Evolutionary conservation across 129 eudicot genomes (phyloP).

Genomic region (Gnaphalium uliginosum): DNA sequence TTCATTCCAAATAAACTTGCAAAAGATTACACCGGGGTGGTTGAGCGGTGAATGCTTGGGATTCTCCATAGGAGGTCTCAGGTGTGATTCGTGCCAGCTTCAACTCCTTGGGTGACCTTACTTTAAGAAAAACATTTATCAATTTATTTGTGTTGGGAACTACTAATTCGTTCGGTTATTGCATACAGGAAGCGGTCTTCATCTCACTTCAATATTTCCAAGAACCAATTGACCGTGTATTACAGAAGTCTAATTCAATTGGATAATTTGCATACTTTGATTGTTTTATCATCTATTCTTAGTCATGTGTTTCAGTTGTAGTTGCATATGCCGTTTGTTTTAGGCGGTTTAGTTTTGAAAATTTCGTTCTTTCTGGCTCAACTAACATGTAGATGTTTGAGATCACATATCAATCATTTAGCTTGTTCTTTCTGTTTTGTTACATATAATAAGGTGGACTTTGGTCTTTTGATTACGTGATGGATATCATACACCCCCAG

Average conservation of each 20-base stretch:
- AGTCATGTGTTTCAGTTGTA: neutral
- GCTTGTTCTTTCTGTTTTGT: slow-evolving; percentile 11
- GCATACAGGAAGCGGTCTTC: slow-evolving; percentile 86
- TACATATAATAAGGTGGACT: neutral
- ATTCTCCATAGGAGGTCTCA: neutral
- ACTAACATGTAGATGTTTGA: slow-evolving; percentile 6
- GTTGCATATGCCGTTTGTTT: slow-evolving; percentile 3
- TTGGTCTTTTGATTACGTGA: neutral
- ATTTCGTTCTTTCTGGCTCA: neutral
- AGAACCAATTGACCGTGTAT: slow-evolving; percentile 74
- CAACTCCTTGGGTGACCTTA: neutral
- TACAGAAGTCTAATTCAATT: slow-evolving; percentile 25
- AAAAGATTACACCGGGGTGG: neutral
- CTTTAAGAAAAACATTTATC: neutral
- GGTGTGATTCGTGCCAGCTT: neutral
- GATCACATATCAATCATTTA: neutral
- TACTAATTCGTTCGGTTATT: neutral
- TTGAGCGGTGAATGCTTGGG: neutral
- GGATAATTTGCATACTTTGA: neutral
- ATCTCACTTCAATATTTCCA: slow-evolving; percentile 93
- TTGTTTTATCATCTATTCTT: slow-evolving; percentile 10
- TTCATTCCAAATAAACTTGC: neutral
- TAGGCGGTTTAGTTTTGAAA: neutral
- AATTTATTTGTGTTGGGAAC: neutral
- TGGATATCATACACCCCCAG: neutral